phyloP scores from a whole-genome alignment of 805 yeast genomes.

The Torulaspora delbrueckii region DNA sequence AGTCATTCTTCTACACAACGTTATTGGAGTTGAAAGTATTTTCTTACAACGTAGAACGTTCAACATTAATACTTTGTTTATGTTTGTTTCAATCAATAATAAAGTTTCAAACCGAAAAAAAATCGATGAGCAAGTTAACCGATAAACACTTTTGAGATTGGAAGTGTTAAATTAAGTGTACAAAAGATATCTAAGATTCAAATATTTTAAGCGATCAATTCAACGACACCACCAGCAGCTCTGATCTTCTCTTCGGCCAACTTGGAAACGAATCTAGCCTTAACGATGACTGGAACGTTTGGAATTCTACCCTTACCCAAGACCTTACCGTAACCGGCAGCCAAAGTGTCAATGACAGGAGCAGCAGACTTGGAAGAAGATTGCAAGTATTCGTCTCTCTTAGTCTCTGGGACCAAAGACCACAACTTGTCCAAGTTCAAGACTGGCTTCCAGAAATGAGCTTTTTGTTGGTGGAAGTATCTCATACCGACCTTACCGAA shows the following conservation, averaged over 20 bases:
- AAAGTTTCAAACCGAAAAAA: not conserved
- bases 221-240: constrained; percentile 99
- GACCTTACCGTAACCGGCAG: constrained; percentile 99
- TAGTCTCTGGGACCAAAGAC: constrained; percentile 90
- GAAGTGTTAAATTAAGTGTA: constrained; percentile 13
- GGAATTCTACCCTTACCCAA: constrained; percentile 99
- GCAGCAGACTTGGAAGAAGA: constrained; percentile 84
- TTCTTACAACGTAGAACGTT: not conserved
- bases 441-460: constrained; percentile 97
- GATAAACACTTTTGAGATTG: not conserved
- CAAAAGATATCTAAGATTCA: constrained; percentile 1
- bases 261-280: constrained; percentile 98
- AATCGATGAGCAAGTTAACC: not conserved
- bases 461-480: constrained; percentile 93
- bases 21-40: not conserved
- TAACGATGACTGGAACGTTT: constrained; percentile 96
- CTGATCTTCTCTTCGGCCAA: constrained; percentile 99
- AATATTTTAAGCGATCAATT: constrained; percentile 82
- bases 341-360: constrained; percentile 98
- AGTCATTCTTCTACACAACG: constrained; percentile 1
- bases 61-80: not conserved
- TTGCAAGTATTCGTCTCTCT: constrained; percentile 90
- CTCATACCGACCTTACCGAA: constrained; percentile 99
- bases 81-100: not conserved
- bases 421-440: constrained; percentile 98